Conservation (phyloP, 164 flowering plant species). For the Stephania yunnanensis region DNA sequence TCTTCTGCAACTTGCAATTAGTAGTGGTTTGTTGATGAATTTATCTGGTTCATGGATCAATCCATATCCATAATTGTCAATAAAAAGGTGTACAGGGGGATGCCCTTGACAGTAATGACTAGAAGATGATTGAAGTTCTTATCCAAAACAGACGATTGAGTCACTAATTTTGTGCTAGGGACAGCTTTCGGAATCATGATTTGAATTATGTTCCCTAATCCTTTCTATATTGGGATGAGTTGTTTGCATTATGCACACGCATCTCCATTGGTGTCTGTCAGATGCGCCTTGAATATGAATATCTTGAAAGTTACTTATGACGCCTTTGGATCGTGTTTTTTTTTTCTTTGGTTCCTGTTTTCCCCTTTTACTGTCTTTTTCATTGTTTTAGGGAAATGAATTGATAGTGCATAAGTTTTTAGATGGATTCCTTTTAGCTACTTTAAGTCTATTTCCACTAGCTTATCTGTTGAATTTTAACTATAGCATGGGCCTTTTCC, state of each 20-base stretch:
- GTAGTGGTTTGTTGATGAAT: neutral
- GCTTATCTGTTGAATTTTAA: neutral
- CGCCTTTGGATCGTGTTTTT: neutral
- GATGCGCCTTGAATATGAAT: too few species aligned
- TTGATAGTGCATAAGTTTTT: neutral
- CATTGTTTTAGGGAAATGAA: neutral
- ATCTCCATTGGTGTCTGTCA: too few species aligned
- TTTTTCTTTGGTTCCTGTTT: neutral
- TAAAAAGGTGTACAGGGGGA: neutral
- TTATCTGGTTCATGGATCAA: neutral
- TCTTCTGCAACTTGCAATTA: neutral
- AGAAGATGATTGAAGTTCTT: neutral
- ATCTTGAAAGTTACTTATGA: neutral
- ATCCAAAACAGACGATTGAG: neutral
- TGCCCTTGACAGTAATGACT: neutral
- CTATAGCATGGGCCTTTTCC: neutral
- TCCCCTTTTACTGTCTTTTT: neutral
- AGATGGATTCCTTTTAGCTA: neutral
- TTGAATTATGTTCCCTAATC: neutral
- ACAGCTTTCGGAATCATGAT: neutral
- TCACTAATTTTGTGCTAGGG: neutral
- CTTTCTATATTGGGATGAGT: neutral
- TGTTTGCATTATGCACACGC: too few species aligned
- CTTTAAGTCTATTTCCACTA: neutral
- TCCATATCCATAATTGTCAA: neutral